A percentile compares a stretch with the other conserved stretches of the same genome.
Evolutionary conservation across 768 basidiomycete genomes (phyloP).

Genomic region (Podaxis sp.): DNA sequence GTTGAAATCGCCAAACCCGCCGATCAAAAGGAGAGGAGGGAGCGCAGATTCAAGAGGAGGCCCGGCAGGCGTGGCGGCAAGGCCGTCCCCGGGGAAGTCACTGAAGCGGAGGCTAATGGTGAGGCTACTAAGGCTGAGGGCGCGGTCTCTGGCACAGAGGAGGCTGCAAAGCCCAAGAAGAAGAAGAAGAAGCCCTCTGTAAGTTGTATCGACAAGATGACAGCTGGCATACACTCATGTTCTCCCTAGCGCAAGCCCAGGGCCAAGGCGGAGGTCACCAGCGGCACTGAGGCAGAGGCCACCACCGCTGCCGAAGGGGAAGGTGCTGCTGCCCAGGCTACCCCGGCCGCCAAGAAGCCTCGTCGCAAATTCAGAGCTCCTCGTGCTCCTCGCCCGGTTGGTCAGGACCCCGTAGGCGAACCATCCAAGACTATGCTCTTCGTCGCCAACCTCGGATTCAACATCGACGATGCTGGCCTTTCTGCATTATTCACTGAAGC

Average conservation of each 20-base stretch:
- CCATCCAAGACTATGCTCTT: slow-evolving; percentile 89
- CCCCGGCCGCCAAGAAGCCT: slow-evolving; percentile 43
- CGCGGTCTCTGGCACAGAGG: slow-evolving; percentile 52
- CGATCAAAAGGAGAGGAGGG: slow-evolving; percentile 83
- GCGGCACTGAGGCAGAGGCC: slow-evolving; percentile 29
- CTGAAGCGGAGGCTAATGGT: slow-evolving; percentile 86
- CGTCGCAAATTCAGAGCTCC: slow-evolving; percentile 60
- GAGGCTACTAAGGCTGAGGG: slow-evolving; percentile 61
- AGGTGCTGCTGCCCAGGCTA: slow-evolving; percentile 33
- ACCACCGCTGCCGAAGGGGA: slow-evolving; percentile 34
- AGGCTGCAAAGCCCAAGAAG: slow-evolving; percentile 82
- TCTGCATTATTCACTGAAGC: slow-evolving; percentile 82
- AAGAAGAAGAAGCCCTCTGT: slow-evolving; percentile 77
- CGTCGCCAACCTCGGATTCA: slow-evolving; percentile 97
- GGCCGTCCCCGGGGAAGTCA: slow-evolving; percentile 85
- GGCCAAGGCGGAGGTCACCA: slow-evolving; percentile 37
- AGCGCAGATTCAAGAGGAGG: slow-evolving; percentile 76
- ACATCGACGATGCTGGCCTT: slow-evolving; percentile 82
- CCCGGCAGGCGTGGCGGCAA: slow-evolving; percentile 84
- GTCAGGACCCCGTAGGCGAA: slow-evolving; percentile 84
- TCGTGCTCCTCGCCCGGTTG: slow-evolving; percentile 65
- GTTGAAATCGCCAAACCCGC: slow-evolving; percentile 92
- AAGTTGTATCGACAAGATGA: slow-evolving; percentile 24
- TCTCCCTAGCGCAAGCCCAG: slow-evolving; percentile 55
- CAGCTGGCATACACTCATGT: background rate